Evolutionary conservation across 2,329 filamentous ascomycete genomes (phyloP), one percentile per base, ranked within the genome.

Genomic region (Lizonia empirigonia): DNA sequence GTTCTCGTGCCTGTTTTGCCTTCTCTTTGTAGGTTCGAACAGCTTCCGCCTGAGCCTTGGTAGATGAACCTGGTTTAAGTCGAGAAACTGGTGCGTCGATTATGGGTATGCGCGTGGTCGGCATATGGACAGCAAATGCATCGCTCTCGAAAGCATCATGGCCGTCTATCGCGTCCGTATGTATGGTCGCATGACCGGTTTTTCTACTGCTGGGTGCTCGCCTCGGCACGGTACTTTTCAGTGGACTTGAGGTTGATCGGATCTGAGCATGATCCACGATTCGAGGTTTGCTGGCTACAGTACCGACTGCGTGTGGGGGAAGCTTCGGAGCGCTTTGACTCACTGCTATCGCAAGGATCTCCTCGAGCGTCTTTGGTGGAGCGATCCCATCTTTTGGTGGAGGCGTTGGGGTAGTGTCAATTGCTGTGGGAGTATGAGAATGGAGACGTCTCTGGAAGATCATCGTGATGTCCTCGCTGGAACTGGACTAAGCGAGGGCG

Each of bases 51-150:
- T 68, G 65, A 4, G 63, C 65, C 40, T 32, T 50, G 2, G 58
- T 56, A 4, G 61, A 58, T 8, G 53, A 52, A 1, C 49, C 50
- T 2, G 52, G 32, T 40, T 59, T 65, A 3, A 44, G 40, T 18
- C 59, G 46, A 22, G 59, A 58, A 2, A 54, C 44, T 4, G 63
- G 51, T 4, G 38, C 32, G 2, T 70, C 64, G 1, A 71, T 34
- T 16, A 70, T 62, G 2, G 64, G 68, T 32, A 67, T 55, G 2
- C 69, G 59, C 4, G 69, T 72, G 1, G 67, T 69, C 2, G 68
- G 69, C 67, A 69, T 70, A 9, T 68, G 57, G 5, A 72, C 54
- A 9, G 68, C 68, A 32, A 70, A 72, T 0, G 65, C 64, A 45
- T 72, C 69, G 42, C 65, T 70, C 41, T 72, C 65, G 40, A 72